These are phyloP conservation scores for Hypsizygus ulmarius DNA, from an alignment of 1,284 basidiomycete species.

Conservation along the genomic window DNA sequence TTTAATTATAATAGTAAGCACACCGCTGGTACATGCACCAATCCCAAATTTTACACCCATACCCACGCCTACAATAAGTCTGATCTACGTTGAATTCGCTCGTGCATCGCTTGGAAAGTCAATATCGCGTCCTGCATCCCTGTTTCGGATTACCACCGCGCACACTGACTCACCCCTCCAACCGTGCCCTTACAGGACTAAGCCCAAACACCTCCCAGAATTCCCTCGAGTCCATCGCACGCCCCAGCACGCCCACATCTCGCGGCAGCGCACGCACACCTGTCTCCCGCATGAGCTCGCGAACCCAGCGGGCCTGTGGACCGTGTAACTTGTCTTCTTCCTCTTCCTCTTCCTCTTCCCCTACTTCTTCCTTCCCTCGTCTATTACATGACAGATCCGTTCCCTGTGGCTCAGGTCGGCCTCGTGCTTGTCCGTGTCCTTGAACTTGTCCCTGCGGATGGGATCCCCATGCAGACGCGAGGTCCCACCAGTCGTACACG, in stretches of 20 bases:
- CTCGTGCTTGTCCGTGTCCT: no score
- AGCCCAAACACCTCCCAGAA: constrained; percentile 50
- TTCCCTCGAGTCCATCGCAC: constrained; percentile 57
- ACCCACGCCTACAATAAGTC: no score
- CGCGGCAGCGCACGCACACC: constrained; percentile 54
- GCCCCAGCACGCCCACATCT: constrained; percentile 42
- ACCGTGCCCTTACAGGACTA: constrained; percentile 31
- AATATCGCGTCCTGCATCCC: no score
- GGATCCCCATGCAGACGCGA: constrained; percentile 52
- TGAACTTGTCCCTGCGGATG: no score
- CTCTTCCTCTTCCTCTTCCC: neutral
- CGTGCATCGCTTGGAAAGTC: no score
- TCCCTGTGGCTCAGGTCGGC: no score
- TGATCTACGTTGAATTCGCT: no score
- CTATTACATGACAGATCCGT: no score
- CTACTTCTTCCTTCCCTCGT: neutral
- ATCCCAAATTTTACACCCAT: no score
- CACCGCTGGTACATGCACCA: no score
- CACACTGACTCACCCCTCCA: constrained; percentile 24
- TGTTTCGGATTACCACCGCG: no score
- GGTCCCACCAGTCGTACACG: constrained; percentile 70
- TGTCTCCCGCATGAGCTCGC: constrained; percentile 54
- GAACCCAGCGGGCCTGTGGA: constrained; percentile 48
- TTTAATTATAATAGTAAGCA: no score
- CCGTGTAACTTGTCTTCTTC: constrained; percentile 23